Evolutionary conservation across 2,329 filamentous ascomycete species (phyloP), one percentile per base, ranked within the genome.

Genomic region (Trichoderma endophyticum): DNA sequence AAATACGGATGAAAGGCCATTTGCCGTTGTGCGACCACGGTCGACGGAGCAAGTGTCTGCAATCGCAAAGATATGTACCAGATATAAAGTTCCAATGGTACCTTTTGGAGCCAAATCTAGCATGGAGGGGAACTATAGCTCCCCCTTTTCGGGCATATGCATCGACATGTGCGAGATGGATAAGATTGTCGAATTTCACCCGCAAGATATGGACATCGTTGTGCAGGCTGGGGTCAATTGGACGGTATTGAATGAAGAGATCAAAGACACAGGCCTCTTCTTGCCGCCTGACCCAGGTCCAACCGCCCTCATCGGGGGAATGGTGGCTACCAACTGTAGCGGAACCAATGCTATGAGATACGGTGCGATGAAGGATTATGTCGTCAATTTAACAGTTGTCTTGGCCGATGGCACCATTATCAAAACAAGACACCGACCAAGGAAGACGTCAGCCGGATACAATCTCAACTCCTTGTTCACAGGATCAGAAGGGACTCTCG

Each of bases 351-450:
- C 87, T 1, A 84, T 87, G 71, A 83, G 90, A 66, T 93, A 93
- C 76, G 91, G 91, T 0, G 92, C 91, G 0, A 93, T 93, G 91
- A 92, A 91, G 75, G 91, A 93, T 74, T 93, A 90, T 85, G 91
- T 93, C 1, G 83, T 93, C 72, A 92, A 90, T 74, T 79, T 93
- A 28, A 93, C 91, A 0, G 90, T 92, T 0, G 91, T 93, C 0
- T 83, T 93, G 56, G 88, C 91, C 1, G 90, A 93, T 77, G 91
- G 91, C 1, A 86, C 85, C 0, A 72, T 83, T 21, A 89, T 94
- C 79, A 93, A 92, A 77, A 93, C 91, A 0, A 84, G 91, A 12
- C 84, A 85, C 48, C 84, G 91, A 4, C 91, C 92, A 3, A 83
- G 89, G 15, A 93, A 93, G 78, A 90, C 88, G 0, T 89, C 90